Evolutionary conservation across 2,329 filamentous ascomycete genomes (phyloP).

Genomic region (Arthrobotrys iridis): DNA sequence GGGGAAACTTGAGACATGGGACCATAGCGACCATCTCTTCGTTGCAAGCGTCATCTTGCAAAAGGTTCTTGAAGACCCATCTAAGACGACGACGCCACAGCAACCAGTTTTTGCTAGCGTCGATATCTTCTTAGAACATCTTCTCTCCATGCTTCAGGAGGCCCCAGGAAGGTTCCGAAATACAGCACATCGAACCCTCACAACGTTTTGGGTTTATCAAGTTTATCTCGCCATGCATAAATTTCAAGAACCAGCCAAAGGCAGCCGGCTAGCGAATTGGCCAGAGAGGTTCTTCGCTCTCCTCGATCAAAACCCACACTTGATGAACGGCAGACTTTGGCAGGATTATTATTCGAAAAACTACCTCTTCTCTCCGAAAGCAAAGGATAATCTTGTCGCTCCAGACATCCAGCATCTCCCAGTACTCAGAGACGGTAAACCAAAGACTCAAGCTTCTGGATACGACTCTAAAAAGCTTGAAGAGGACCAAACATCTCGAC

Average conservation of each 20-base stretch:
- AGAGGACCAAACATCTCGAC: conserved; percentile 17
- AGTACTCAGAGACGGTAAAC: not conserved
- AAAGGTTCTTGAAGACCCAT: conserved; percentile 56
- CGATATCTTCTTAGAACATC: conserved; percentile 59
- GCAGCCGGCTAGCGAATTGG: not conserved
- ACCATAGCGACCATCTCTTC: conserved; percentile 60
- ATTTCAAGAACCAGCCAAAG: conserved; percentile 53
- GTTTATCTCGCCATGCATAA: conserved; percentile 59
- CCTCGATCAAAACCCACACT: conserved; percentile 56
- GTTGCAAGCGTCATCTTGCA: conserved; percentile 60
- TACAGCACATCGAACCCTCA: conserved; percentile 60
- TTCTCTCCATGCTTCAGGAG: conserved; percentile 57
- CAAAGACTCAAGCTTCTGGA: not conserved
- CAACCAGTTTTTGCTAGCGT: conserved; percentile 59
- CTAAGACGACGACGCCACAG: conserved; percentile 39
- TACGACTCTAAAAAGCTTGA: conserved; percentile 8
- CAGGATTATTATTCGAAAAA: conserved; percentile 60
- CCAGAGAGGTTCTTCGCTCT: conserved; percentile 57
- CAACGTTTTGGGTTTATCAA: conserved; percentile 61
- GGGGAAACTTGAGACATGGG: conserved; percentile 59
- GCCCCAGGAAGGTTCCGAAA: conserved; percentile 60
- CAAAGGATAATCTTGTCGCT: conserved; percentile 59
- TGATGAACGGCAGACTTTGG: conserved; percentile 60
- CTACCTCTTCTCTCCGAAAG: conserved; percentile 59
- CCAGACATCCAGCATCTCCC: conserved; percentile 60